Conservation (phyloP, 352 stramenopile genomes). For the Phytophthora citrophthora region DNA sequence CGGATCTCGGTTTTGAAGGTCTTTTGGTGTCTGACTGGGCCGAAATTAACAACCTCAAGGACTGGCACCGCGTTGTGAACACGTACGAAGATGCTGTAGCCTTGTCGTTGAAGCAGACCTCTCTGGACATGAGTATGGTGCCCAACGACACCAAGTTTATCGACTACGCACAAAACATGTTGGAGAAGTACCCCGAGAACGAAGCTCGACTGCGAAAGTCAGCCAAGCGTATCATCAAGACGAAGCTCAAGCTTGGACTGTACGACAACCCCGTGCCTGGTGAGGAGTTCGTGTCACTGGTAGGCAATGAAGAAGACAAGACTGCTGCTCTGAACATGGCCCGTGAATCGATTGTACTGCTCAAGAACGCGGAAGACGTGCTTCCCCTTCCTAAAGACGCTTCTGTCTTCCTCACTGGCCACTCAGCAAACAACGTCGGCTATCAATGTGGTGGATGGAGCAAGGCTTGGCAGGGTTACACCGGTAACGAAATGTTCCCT, state of each 20-base stretch:
- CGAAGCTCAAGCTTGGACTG: conserved; percentile 71
- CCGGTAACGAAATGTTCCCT: conserved; percentile 59
- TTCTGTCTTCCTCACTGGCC: conserved; percentile 66
- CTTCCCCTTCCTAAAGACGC: conserved; percentile 47
- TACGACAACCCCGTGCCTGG: conserved; percentile 68
- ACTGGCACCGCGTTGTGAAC: conserved; percentile 58
- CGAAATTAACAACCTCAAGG: conserved; percentile 89
- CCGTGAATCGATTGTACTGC: conserved; percentile 77
- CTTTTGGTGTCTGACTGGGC: conserved; percentile 92
- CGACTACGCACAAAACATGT: conserved; percentile 45
- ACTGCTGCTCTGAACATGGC: conserved; percentile 60
- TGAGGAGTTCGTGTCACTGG: conserved; percentile 34
- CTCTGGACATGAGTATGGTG: conserved; percentile 93
- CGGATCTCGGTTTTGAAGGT: conserved; percentile 81
- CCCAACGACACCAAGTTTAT: conserved; percentile 53
- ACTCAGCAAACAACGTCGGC: conserved; percentile 61
- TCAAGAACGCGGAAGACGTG: conserved; percentile 71
- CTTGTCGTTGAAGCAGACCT: conserved; percentile 72
- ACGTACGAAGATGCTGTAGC: conserved; percentile 55
- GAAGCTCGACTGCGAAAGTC: conserved; percentile 55
- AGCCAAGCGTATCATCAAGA: conserved; percentile 62
- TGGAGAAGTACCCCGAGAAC: conserved; percentile 38
- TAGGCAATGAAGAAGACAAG: conserved; percentile 54
- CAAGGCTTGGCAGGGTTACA: conserved; percentile 81
- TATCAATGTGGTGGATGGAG: conserved; percentile 79